phyloP scores from a whole-genome alignment of 2,329 filamentous ascomycete genomes.

The Aureobasidium sp. region DNA sequence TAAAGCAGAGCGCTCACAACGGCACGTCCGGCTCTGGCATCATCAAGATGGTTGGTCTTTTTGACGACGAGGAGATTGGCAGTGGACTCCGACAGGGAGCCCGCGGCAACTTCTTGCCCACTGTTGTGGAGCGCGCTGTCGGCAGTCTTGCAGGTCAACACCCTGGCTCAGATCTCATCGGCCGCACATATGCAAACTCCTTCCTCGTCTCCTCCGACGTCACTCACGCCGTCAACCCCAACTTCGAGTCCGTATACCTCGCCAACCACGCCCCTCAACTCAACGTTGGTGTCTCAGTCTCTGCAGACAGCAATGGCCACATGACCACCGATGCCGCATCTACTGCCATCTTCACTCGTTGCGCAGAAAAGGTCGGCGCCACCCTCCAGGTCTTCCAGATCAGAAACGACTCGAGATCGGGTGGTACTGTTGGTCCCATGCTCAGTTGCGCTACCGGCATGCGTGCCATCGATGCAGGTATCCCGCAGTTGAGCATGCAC shows the following conservation, averaged over 20 bases:
- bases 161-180: slow-evolving; percentile 52
- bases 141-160: slow-evolving; percentile 52
- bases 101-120: slow-evolving; percentile 77
- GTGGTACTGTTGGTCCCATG: slow-evolving; percentile 93
- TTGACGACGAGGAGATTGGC: slow-evolving; percentile 96
- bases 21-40: slow-evolving; percentile 51
- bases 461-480: slow-evolving; percentile 75
- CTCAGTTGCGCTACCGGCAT: slow-evolving; percentile 75
- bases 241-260: slow-evolving; percentile 79
- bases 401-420: slow-evolving; percentile 79
- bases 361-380: slow-evolving; percentile 66
- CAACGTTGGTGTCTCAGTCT: slow-evolving; percentile 78
- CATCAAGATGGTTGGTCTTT: slow-evolving; percentile 86
- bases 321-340: slow-evolving; percentile 93
- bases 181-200: slow-evolving; percentile 80
- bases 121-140: slow-evolving; percentile 71
- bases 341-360: slow-evolving; percentile 68
- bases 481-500: slow-evolving; percentile 93
- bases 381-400: slow-evolving; percentile 88
- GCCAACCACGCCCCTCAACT: slow-evolving; percentile 78
- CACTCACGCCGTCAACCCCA: slow-evolving; percentile 88
- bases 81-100: slow-evolving; percentile 86
- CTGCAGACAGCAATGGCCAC: slow-evolving; percentile 81
- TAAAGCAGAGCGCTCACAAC: slow-evolving; percentile 56
- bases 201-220: slow-evolving; percentile 93